phyloP scores from a whole-genome alignment of 2,329 filamentous ascomycete species.

The Penicillium sp. region DNA sequence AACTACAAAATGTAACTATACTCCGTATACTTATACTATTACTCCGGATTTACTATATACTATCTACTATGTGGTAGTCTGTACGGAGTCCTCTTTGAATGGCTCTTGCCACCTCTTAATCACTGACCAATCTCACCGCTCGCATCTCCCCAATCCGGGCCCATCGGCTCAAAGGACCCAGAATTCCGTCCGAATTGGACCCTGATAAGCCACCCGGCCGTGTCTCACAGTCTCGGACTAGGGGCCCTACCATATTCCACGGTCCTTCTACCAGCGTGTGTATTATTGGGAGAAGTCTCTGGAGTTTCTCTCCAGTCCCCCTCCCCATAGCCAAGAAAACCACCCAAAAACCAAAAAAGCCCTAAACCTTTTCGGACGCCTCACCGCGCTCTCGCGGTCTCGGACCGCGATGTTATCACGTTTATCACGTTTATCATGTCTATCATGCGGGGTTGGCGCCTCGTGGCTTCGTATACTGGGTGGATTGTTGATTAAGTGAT shows the following conservation, averaged over 20 bases:
- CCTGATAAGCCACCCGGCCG: conserved; percentile 19
- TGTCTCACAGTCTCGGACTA: conserved; percentile 18
- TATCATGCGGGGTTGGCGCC: conserved; percentile 27
- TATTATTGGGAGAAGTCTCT: conserved; percentile 3
- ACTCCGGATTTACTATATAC: no score
- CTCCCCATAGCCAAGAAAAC: background rate
- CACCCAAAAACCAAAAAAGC: background rate
- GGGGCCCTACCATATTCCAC: background rate
- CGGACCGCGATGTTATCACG: conserved; percentile 30
- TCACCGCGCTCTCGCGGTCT: conserved; percentile 27
- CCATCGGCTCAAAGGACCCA: background rate
- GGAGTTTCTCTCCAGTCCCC: background rate
- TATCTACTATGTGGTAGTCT: no score
- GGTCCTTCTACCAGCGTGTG: background rate
- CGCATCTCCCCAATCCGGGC: background rate
- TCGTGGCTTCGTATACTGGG: background rate
- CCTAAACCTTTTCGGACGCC: background rate
- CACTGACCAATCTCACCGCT: background rate
- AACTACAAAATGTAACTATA: no score
- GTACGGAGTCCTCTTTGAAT: no score
- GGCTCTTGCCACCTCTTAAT: no score
- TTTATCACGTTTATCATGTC: conserved; percentile 11
- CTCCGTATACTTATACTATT: no score
- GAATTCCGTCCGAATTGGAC: background rate
- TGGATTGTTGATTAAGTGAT: background rate